These are phyloP conservation scores for Kuraishia floccosa DNA, from an alignment of 805 yeast species.

Conservation along the genomic window DNA sequence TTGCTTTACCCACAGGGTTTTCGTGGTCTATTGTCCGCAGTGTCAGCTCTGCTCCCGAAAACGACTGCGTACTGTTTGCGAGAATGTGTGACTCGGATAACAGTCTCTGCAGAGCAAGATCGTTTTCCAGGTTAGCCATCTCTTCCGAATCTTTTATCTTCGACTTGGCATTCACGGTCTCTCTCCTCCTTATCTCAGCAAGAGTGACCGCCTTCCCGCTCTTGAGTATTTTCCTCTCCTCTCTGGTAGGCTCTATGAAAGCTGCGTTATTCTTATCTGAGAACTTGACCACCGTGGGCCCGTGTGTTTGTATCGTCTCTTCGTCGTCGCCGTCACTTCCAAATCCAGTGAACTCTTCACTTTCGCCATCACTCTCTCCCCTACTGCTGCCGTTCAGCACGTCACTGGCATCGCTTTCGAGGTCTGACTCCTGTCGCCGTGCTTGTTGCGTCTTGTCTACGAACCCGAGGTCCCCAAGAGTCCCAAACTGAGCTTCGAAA, in stretches of 20 bases:
- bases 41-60: conserved; percentile 61
- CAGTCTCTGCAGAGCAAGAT: conserved; percentile 60
- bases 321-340: too few relatives aligned
- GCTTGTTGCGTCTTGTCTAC: too few relatives aligned
- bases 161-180: conserved; percentile 10
- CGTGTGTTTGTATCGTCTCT: too few relatives aligned
- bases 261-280: conserved; percentile 20
- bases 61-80: conserved; percentile 19
- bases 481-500: too few relatives aligned
- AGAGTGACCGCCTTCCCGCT: conserved; percentile 51
- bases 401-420: too few relatives aligned
- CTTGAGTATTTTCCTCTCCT: conserved; percentile 39
- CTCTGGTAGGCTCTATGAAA: conserved; percentile 23
- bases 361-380: too few relatives aligned
- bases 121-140: conserved; percentile 51
- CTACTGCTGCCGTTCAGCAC: too few relatives aligned
- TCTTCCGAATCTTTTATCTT: conserved; percentile 18
- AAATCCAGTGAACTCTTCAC: too few relatives aligned
- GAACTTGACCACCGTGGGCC: conserved; percentile 38
- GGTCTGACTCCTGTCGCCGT: too few relatives aligned
- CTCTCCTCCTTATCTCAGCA: conserved; percentile 14
- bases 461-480: too few relatives aligned
- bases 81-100: conserved; percentile 63
- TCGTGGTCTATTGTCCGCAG: conserved; percentile 50
- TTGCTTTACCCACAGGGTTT: conserved; percentile 56